Conservation (phyloP, 2,329 filamentous ascomycete genomes). For the Colletotrichum sp. region DNA sequence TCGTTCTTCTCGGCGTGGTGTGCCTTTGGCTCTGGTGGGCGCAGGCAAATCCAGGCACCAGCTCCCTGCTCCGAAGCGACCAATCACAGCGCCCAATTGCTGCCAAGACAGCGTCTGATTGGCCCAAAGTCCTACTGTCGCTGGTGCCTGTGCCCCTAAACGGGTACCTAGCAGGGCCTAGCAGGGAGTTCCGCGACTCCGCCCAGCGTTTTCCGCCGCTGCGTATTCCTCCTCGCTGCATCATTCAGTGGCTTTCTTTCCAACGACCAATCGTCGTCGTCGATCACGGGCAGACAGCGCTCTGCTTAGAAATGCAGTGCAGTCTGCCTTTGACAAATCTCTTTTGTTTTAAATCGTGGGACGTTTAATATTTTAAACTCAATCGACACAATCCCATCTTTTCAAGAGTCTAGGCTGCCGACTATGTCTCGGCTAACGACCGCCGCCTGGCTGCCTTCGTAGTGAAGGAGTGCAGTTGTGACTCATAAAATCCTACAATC, state of each 20-base stretch:
- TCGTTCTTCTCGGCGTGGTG: constrained; percentile 41
- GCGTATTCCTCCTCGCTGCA: background rate
- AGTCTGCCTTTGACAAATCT: background rate
- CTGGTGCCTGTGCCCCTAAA: background rate
- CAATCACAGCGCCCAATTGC: background rate
- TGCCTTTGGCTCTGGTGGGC: background rate
- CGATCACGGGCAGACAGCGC: background rate
- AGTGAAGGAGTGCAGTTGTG: background rate
- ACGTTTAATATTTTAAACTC: background rate
- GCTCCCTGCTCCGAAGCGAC: background rate
- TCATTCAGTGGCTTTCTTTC: background rate
- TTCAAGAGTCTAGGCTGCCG: background rate
- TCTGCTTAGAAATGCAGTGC: background rate
- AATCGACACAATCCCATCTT: background rate
- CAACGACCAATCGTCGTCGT: background rate
- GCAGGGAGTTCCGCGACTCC: background rate
- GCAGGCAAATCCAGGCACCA: background rate
- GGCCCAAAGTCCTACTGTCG: background rate
- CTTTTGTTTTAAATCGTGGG: rapidly evolving
- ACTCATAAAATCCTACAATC: background rate
- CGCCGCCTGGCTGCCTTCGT: background rate
- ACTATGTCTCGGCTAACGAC: background rate
- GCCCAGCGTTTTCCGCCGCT: constrained; percentile 9
- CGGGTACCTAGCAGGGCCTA: background rate
- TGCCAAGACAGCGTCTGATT: background rate